phyloP scores from a whole-genome alignment of 176 grass and related monocot species.

The Zoysia japonica region DNA sequence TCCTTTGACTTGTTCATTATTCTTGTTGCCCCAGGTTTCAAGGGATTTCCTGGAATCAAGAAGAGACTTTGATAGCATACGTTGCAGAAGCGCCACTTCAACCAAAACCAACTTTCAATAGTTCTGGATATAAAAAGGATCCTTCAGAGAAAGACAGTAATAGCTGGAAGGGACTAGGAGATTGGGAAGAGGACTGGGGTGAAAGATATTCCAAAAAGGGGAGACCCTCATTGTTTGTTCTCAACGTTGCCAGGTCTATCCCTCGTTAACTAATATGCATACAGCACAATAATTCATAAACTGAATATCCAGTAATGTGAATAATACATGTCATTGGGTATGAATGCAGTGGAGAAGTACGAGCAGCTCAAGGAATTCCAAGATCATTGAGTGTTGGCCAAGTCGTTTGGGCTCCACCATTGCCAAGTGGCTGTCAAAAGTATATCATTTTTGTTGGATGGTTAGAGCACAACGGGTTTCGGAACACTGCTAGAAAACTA shows the following conservation, averaged over 20 bases:
- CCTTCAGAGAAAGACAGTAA: slow-evolving; percentile 46
- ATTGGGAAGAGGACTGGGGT: slow-evolving; percentile 80
- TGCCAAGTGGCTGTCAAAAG: slow-evolving; percentile 36
- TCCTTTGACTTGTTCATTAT: background rate
- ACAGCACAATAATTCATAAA: background rate
- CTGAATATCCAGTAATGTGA: background rate
- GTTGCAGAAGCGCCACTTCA: slow-evolving; percentile 54
- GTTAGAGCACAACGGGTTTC: slow-evolving; percentile 52
- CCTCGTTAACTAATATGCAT: background rate
- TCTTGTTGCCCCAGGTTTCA: slow-evolving; percentile 58
- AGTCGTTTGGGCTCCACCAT: slow-evolving; percentile 67
- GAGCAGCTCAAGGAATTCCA: slow-evolving; percentile 42
- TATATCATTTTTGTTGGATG: slow-evolving; percentile 66
- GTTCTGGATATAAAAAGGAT: slow-evolving; percentile 45
- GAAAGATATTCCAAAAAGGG: slow-evolving; percentile 70
- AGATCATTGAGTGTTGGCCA: slow-evolving; percentile 56
- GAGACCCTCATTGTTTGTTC: slow-evolving; percentile 64
- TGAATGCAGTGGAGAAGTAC: slow-evolving; percentile 57
- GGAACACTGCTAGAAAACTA: slow-evolving; percentile 54
- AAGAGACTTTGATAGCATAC: slow-evolving; percentile 64
- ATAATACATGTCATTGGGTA: slow-evolving; percentile 6
- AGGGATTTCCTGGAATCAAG: slow-evolving; percentile 74
- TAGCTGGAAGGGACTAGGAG: slow-evolving; percentile 62
- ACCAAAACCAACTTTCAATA: slow-evolving; percentile 42
- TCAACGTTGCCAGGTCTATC: slow-evolving; percentile 58